These are phyloP conservation scores for Calonectria montana DNA, from an alignment of 2,329 filamentous ascomycete species.

Conservation along the genomic window DNA sequence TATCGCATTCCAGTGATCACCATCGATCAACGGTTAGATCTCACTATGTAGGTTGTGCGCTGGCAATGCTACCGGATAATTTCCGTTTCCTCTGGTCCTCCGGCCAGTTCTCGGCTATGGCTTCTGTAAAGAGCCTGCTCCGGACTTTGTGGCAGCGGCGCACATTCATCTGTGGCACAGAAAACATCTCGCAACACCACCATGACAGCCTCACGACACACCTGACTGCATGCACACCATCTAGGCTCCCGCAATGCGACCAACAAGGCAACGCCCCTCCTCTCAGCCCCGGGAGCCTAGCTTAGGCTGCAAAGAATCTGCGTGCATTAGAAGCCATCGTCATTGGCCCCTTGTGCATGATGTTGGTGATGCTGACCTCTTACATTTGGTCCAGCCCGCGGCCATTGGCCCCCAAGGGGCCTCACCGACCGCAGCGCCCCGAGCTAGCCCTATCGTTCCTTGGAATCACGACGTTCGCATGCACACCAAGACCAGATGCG, in stretches of 20 bases:
- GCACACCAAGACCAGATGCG: conserved; percentile 7
- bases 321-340: not conserved
- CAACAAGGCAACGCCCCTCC: conserved; percentile 32
- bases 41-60: not conserved
- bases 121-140: not conserved
- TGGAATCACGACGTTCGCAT: conserved; percentile 21
- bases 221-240: conserved; percentile 15
- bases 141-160: not conserved
- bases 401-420: conserved; percentile 1
- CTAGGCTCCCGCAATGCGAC: conserved; percentile 11
- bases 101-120: conserved; percentile 2
- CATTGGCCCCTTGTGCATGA: conserved; percentile 29
- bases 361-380: conserved; percentile 30
- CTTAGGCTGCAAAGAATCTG: conserved; percentile 34
- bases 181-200: conserved; percentile 14
- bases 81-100: not conserved
- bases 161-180: not conserved
- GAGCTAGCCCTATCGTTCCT: conserved; percentile 14
- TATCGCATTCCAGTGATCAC: not conserved
- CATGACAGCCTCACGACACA: conserved; percentile 2
- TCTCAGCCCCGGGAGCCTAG: conserved; percentile 35
- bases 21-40: conserved; percentile 11
- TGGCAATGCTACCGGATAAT: conserved; percentile 10
- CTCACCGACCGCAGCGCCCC: conserved; percentile 4
- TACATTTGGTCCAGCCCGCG: conserved; percentile 15